Evolutionary conservation across 2,329 filamentous ascomycete genomes (phyloP), one percentile per base, ranked within the genome.

Genomic region (Didymella glomerata): DNA sequence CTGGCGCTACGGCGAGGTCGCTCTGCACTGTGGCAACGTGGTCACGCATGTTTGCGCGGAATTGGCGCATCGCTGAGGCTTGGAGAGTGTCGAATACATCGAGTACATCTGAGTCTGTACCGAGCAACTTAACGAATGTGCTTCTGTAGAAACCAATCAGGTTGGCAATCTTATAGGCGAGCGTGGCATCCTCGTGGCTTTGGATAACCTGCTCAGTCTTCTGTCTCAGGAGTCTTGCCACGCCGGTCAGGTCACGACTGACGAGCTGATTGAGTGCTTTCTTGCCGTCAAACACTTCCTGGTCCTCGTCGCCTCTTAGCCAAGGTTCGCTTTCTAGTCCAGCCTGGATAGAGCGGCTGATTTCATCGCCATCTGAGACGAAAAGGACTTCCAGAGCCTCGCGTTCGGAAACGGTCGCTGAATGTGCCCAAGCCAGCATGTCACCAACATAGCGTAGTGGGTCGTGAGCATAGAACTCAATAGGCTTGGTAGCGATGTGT

Each of bases 401-500:
- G 51, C 91, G 86, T 77, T 99, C 95, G 30, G 94, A 96, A 1
- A 99, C 95, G 0, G 94, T 90, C 2, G 93, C 91, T 0, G 95
- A 97, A 75, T 99, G 95, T 6, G 90, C 88, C 95, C 95, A 99
- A 5, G 95, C 95, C 14, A 99, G 84, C 93, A 99, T 99, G 73
- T 99, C 95, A 52, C 95, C 93, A 2, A 96, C 88, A 75, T 98
- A 98, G 20, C 95, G 88, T 25, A 98, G 80, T 1, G 92, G 89
- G 71, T 99, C 95, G 74, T 98, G 94, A 0, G 95, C 94, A 11
- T 89, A 90, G 68, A 98, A 86, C 73, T 99, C 94, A 64, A 99
- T 99, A 0, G 95, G 94, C 73, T 98, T 97, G 2, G 85, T 75
- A 18, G 71, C 68, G 40, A 76, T 84, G 24, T 81, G 79, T 62